Evolutionary conservation across 495 filamentous ascomycete species (phyloP), one percentile per base, ranked within the genome.

Genomic region (Wilcoxina mikolae): DNA sequence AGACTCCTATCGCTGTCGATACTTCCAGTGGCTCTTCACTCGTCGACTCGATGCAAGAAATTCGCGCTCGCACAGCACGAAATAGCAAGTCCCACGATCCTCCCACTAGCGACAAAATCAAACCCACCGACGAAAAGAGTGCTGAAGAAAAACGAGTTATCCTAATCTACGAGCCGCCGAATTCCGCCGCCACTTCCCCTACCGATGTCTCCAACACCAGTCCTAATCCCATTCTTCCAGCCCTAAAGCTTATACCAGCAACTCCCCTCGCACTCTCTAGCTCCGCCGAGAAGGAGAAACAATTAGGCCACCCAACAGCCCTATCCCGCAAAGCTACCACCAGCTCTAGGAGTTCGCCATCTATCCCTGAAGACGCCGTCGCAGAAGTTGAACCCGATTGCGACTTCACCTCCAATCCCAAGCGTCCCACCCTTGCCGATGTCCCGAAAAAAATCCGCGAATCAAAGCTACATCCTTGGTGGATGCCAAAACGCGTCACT

Each of bases 271-370:
- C 45, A 18, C 45, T 49, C 23, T 26, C 45, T 23, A 24, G 4
- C 45, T 24, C 15, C 9, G 45, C 45, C 45, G 45, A 49, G 45
- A 25, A 49, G 26, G 45, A 49, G 18, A 49, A 49, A 20, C 45
- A 49, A 49, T 23, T 49, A 4, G 45, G 45, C 45, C 20, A 26
- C 45, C 42, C 42, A 5, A 17, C 7, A 5, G 5, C 42, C 42
- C 31, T 35, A 7, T 26, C 45, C 9, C 45, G 45, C 23, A 4
- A 23, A 4, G 18, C 11, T 29, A 49, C 45, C 11, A 23, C 15
- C 23, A 49, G 22, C 7, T 5, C 45, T 5, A 4, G 12, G 22
- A 9, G 22, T 23, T 4, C 35, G 38, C n/a, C n/a, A n/a, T n/a
- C n/a, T n/a, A 54, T 18, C 26, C 51, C 28, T 18, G 31, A 23